phyloP scores from a whole-genome alignment of 2,329 filamentous ascomycete species.

The Ambrosiella beaveri region DNA sequence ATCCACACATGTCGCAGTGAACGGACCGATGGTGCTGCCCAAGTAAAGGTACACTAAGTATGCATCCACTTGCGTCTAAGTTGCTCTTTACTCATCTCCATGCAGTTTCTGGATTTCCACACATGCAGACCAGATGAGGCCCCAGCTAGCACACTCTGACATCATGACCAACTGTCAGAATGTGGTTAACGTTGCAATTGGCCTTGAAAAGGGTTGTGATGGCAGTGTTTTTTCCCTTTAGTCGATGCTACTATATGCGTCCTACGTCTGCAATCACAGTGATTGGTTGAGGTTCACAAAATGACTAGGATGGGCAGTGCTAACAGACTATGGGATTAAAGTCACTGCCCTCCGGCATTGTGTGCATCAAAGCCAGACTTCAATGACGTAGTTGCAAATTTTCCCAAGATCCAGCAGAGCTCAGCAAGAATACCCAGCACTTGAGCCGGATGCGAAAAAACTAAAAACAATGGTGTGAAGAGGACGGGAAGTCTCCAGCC shows the following conservation, averaged over 20 bases:
- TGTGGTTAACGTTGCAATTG: not conserved
- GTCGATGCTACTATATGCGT: not conserved
- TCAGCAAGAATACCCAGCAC: too few species aligned
- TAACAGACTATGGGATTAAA: not conserved
- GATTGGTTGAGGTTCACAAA: not conserved
- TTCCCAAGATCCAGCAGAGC: too few species aligned
- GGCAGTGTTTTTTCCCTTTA: not conserved
- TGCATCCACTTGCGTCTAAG: not conserved
- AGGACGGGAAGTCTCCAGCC: too few species aligned
- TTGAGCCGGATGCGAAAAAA: too few species aligned
- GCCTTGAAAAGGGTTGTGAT: not conserved
- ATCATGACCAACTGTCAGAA: not conserved
- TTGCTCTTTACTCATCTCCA: not conserved
- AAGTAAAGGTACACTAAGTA: too few species aligned
- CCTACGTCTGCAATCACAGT: not conserved
- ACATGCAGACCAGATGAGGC: not conserved
- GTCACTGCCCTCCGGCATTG: too few species aligned
- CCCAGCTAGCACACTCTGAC: not conserved
- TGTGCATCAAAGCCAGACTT: too few species aligned
- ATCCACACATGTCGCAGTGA: too few species aligned
- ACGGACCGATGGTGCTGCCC: too few species aligned
- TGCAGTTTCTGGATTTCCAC: not conserved
- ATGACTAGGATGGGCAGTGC: not conserved
- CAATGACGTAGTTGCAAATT: too few species aligned
- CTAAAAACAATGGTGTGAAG: too few species aligned